A percentile compares a stretch with the other conserved stretches of the same genome.
phyloP scores from a whole-genome alignment of 495 filamentous ascomycete genomes.

The Amniculicola lignicola region DNA sequence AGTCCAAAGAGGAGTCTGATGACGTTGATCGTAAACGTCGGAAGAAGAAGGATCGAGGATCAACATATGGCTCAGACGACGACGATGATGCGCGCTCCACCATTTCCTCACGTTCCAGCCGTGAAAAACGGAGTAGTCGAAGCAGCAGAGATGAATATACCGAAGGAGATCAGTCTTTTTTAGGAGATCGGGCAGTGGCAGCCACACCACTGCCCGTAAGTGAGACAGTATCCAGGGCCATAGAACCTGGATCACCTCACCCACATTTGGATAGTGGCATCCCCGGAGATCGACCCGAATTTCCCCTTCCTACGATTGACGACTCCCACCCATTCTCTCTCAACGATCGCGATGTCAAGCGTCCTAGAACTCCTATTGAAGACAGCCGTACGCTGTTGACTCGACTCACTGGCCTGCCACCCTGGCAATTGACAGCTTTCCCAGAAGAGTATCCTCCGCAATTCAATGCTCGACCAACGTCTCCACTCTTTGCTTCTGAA shows the following conservation, averaged over 20 bases:
- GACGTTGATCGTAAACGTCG: slow-evolving; percentile 36
- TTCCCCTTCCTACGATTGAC: slow-evolving; percentile 27
- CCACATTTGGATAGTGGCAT: slow-evolving; percentile 12
- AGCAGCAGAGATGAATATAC: slow-evolving; percentile 16
- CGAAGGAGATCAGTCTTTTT: slow-evolving; percentile 43
- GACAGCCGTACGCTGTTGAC: slow-evolving; percentile 25
- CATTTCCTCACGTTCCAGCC: slow-evolving; percentile 16
- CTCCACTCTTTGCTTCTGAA: slow-evolving; percentile 17
- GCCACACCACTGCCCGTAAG: slow-evolving; percentile 38
- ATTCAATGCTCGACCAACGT: slow-evolving; percentile 12
- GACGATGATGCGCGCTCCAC: slow-evolving; percentile 33
- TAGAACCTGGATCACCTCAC: slow-evolving; percentile 4
- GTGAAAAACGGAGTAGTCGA: slow-evolving; percentile 29
- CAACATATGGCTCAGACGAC: slow-evolving; percentile 33
- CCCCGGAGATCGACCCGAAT: slow-evolving; percentile 31
- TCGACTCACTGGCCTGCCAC: slow-evolving; percentile 23
- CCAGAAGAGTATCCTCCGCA: slow-evolving; percentile 26
- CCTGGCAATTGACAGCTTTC: slow-evolving; percentile 23
- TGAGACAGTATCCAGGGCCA: slow-evolving; percentile 21
- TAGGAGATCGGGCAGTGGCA: slow-evolving; percentile 46
- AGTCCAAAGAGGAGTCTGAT: slow-evolving; percentile 19
- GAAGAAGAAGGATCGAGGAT: slow-evolving; percentile 38
- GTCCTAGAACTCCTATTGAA: slow-evolving; percentile 26
- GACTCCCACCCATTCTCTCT: slow-evolving; percentile 21
- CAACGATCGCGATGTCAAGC: slow-evolving; percentile 2